phyloP scores from a whole-genome alignment of 2,329 filamentous ascomycete genomes.

The Daldinia eschscholtzii region DNA sequence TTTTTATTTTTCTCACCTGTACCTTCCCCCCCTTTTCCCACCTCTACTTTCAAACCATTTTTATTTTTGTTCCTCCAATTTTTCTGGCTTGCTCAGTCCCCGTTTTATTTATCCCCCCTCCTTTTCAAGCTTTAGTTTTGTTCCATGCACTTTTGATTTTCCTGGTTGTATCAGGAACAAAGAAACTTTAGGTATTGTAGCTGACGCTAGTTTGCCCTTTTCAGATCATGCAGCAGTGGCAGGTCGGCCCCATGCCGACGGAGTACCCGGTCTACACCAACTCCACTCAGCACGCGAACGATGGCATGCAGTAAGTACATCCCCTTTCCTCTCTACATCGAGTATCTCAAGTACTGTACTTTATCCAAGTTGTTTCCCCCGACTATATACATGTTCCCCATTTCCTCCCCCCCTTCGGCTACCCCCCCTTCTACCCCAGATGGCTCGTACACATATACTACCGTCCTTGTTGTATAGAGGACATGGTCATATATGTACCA shows the following conservation, averaged over 20 bases:
- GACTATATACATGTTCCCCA: conserved; percentile 32
- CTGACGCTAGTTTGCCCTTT: conserved; percentile 51
- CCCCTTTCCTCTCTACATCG: conserved; percentile 51
- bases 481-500: conserved; percentile 45
- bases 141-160: conserved; percentile 34
- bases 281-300: conserved; percentile 66
- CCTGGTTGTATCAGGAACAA: conserved; percentile 33
- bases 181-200: conserved; percentile 40
- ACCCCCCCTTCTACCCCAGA: conserved; percentile 41
- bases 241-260: conserved; percentile 68
- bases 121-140: conserved; percentile 27
- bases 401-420: conserved; percentile 29
- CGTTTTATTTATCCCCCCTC: conserved; percentile 32
- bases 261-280: conserved; percentile 67
- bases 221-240: conserved; percentile 72
- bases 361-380: conserved; percentile 32
- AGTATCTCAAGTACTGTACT: conserved; percentile 45
- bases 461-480: conserved; percentile 35
- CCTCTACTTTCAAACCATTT: conserved; percentile 15
- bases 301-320: conserved; percentile 69
- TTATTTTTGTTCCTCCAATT: conserved; percentile 30
- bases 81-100: conserved; percentile 31
- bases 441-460: conserved; percentile 44
- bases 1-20: conserved; percentile 35
- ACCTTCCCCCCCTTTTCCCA: conserved; percentile 18